These are phyloP conservation scores for Straminergon stramineum DNA, from an alignment of 225 moss, liverwort and hornwort genomes.

Conservation along the genomic window DNA sequence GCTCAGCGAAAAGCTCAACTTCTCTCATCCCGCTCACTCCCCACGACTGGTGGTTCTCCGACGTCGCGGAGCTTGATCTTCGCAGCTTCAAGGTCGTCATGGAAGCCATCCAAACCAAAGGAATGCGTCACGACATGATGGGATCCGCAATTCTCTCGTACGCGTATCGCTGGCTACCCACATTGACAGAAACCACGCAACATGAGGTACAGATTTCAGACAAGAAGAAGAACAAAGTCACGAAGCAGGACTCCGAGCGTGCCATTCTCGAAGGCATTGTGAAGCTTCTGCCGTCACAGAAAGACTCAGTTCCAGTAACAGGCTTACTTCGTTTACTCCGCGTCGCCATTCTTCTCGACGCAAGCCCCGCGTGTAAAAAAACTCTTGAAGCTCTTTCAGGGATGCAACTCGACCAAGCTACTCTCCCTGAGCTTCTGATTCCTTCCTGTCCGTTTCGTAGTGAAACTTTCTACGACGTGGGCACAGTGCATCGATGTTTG, in stretches of 20 bases:
- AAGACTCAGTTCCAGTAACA: constrained; percentile 47
- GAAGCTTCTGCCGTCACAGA: constrained; percentile 48
- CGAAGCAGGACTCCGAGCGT: constrained; percentile 11
- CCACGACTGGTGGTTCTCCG: constrained; percentile 87
- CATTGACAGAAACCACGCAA: not conserved
- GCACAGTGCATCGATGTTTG: constrained; percentile 66
- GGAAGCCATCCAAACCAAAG: constrained; percentile 70
- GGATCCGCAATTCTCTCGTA: constrained; percentile 66
- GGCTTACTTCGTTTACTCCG: constrained; percentile 65
- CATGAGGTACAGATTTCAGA: not conserved
- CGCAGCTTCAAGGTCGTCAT: constrained; percentile 61
- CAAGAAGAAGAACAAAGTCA: constrained; percentile 29
- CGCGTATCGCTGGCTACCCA: constrained; percentile 59
- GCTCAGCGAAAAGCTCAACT: constrained; percentile 12
- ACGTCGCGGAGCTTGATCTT: constrained; percentile 52
- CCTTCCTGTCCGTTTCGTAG: constrained; percentile 41
- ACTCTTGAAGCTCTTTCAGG: constrained; percentile 65
- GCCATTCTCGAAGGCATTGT: constrained; percentile 54
- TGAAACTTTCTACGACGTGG: constrained; percentile 64
- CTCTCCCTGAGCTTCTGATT: constrained; percentile 58
- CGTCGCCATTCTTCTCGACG: constrained; percentile 45
- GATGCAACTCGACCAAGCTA: constrained; percentile 76
- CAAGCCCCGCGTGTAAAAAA: constrained; percentile 9
- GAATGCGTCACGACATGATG: constrained; percentile 81
- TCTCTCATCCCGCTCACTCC: constrained; percentile 13